These are phyloP conservation scores for Clitopilus passeckerianus DNA, from an alignment of 768 basidiomycete genomes.

Conservation along the genomic window DNA sequence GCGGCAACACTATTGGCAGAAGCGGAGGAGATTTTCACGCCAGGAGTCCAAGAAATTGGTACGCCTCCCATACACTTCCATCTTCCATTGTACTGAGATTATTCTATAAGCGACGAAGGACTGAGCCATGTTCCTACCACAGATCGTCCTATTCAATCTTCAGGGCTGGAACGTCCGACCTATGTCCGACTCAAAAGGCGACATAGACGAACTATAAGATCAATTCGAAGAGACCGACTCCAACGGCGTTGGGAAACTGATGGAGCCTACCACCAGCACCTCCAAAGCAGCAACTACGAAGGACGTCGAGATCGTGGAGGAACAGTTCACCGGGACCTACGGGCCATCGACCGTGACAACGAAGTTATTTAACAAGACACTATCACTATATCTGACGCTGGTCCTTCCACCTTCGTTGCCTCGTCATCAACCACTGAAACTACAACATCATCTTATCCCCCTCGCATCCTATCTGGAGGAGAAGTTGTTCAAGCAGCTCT, in stretches of 20 bases:
- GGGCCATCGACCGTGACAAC: not conserved
- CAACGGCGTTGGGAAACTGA: conserved; percentile 47
- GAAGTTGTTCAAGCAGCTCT: no score
- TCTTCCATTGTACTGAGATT: no score
- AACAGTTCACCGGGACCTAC: conserved; percentile 10
- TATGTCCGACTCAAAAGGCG: conserved; percentile 23
- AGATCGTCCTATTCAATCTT: conserved; percentile 65
- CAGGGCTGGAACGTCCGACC: conserved; percentile 26
- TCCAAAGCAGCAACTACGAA: conserved; percentile 8
- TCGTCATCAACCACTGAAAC: not conserved
- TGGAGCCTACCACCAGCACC: conserved; percentile 21
- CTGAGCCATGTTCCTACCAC: conserved; percentile 65
- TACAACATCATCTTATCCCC: not conserved
- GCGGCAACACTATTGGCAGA: conserved; percentile 47
- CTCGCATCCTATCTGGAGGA: not conserved
- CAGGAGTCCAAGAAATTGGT: conserved; percentile 50
- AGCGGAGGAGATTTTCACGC: conserved; percentile 59
- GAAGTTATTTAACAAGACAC: not conserved
- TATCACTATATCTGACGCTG: no score
- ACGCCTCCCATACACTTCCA: conserved; percentile 14
- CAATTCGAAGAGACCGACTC: conserved; percentile 61
- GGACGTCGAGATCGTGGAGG: conserved; percentile 19
- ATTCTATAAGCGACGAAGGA: conserved; percentile 37
- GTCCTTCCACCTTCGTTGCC: no score
- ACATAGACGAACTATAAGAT: conserved; percentile 23